A percentile compares a stretch with the other conserved stretches of the same genome.
Conservation (phyloP, 768 basidiomycete genomes). For the Mycena polygramma region DNA sequence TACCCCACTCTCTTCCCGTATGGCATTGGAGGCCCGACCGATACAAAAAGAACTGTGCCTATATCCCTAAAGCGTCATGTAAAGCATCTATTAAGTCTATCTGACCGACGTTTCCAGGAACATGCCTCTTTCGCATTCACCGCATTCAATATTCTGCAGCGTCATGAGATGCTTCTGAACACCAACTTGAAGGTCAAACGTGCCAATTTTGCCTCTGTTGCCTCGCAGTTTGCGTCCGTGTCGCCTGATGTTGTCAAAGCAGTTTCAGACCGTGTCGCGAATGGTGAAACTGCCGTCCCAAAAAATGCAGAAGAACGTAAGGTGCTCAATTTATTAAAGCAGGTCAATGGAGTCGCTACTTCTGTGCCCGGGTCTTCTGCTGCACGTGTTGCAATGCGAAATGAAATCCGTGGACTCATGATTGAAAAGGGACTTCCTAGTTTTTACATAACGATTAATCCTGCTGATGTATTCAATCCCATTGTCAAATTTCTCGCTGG, state of each 20-base stretch:
- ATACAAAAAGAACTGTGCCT: not conserved
- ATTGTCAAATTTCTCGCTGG: conserved; percentile 18
- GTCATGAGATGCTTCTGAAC: conserved; percentile 28
- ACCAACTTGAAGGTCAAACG: conserved; percentile 6
- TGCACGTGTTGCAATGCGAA: conserved; percentile 16
- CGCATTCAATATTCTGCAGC: conserved; percentile 46
- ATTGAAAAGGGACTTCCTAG: conserved; percentile 13
- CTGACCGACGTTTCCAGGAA: conserved; percentile 35
- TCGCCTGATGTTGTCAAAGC: conserved; percentile 1
- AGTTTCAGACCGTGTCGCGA: conserved; percentile 14
- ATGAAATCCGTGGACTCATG: conserved; percentile 18
- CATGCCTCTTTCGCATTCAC: conserved; percentile 45
- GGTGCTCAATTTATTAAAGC: conserved; percentile 12
- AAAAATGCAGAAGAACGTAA: conserved; percentile 9
- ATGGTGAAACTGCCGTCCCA: not conserved
- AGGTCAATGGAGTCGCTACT: conserved; percentile 11
- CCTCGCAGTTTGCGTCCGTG: conserved; percentile 11
- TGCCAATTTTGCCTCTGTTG: conserved; percentile 4
- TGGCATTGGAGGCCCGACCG: conserved; percentile 39
- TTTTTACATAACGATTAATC: conserved; percentile 21
- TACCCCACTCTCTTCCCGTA: conserved; percentile 46
- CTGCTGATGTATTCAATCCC: conserved; percentile 12
- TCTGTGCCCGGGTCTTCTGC: conserved; percentile 14
- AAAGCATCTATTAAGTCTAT: conserved; percentile 37
- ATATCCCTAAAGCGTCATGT: conserved; percentile 36